Evolutionary conservation across 2,329 filamentous ascomycete genomes (phyloP), one percentile per base, ranked within the genome.

Genomic region (Samsoniella hepiali): DNA sequence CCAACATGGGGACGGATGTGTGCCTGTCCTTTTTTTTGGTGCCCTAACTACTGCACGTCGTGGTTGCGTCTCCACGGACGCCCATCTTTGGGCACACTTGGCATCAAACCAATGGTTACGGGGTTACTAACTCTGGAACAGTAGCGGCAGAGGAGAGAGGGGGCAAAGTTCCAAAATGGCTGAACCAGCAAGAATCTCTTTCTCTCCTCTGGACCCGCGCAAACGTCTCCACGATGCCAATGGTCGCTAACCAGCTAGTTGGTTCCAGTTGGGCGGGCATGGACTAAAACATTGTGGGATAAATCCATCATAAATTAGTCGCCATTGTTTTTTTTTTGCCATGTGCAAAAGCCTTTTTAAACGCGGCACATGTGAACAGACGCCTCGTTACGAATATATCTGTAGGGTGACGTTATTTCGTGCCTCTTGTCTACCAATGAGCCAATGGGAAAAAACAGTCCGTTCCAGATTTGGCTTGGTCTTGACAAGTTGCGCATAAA

Each of bases 291-390:
- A 47, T 51, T 60, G 47, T 29, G 58, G 58, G 27, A 60, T 60
- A 51, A 49, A 60, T 58, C 49, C 38, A 42, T 31, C 31, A 60
- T 51, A 42, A 49, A 60, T 58, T 58, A 58, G 56, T 38, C 42
- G n/a, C n/a, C 10, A 49, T 58, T 47, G 11, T 38, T 49, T 27
- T 31, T 31, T 31, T 17, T 29, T 31, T 49, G 56, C 17, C 22
- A 22, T 56, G 38, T 44, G 8, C 27, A 2, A 32, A 29, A n/a
- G 9, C 5, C 3, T 31, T n/a, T 7, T 7, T n/a, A 51, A 15
- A 11, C 11, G 36, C 10, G 11, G 36, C 53, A 56, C 22, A 8
- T 45, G 11, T 47, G 2, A 36, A 38, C 50, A 32, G 29, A 54
- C 13, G 50, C 50, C 50, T 15, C 17, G 29, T 32, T 8, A 31